phyloP scores from a whole-genome alignment of 73 alveolate genomes.

The Paramecium primaurelia region DNA sequence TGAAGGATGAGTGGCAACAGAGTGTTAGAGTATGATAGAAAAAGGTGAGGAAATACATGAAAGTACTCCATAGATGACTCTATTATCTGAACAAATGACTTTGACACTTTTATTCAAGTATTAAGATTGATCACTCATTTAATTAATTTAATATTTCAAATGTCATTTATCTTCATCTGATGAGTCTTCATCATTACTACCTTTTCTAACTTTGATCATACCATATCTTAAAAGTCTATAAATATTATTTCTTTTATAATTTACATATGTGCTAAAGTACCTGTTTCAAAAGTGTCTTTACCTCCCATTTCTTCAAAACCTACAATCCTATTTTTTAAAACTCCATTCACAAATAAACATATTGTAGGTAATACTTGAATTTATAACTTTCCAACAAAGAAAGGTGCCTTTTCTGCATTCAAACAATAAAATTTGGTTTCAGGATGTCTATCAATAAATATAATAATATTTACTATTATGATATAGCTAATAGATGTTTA shows the following conservation, averaged over 20 bases:
- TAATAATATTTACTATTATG: constrained; percentile 51
- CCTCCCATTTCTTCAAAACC: constrained; percentile 96
- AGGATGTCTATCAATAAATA: constrained; percentile 63
- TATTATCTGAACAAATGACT: neutral
- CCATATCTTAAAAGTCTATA: constrained; percentile 61
- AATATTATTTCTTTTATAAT: neutral
- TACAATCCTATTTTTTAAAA: constrained; percentile 85
- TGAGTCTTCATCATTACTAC: constrained; percentile 68
- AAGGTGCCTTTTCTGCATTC: constrained; percentile 97
- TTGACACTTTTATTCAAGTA: constrained; percentile 4
- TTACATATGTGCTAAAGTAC: constrained; percentile 66
- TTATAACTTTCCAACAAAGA: constrained; percentile 86
- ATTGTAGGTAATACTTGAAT: constrained; percentile 94
- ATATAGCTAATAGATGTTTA: constrained; percentile 86
- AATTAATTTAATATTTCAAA: neutral
- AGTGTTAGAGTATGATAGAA: constrained; percentile 11
- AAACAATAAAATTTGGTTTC: constrained; percentile 88
- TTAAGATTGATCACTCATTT: constrained; percentile 24
- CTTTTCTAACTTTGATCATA: constrained; percentile 73
- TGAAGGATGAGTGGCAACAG: neutral
- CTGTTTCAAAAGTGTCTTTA: constrained; percentile 87
- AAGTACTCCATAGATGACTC: constrained; percentile 9
- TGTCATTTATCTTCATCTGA: constrained; percentile 66
- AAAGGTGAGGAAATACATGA: constrained; percentile 9
- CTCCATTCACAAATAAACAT: constrained; percentile 88